phyloP scores from a whole-genome alignment of 768 basidiomycete genomes.

The Tricholoma bakamatsutake region DNA sequence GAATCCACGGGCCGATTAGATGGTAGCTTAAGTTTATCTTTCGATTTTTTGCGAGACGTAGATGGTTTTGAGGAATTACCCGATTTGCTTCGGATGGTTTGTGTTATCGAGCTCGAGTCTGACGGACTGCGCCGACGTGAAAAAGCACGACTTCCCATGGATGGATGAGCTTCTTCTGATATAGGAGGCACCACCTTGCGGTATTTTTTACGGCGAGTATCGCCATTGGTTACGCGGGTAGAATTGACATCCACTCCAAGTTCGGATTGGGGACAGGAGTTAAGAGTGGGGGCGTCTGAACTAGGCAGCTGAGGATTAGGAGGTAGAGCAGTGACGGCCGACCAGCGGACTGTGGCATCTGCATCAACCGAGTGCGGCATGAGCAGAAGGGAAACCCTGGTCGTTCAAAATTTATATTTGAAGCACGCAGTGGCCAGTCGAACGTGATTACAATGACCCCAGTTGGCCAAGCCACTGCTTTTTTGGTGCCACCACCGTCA shows the following conservation, averaged over 20 bases:
- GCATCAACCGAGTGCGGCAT: neutral
- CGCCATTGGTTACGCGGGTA: neutral
- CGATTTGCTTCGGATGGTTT: neutral
- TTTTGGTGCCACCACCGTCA: neutral
- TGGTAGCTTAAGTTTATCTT: neutral
- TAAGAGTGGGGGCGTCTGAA: neutral
- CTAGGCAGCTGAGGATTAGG: neutral
- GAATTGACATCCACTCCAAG: neutral
- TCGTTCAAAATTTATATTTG: neutral
- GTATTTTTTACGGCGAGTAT: neutral
- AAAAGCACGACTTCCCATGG: neutral
- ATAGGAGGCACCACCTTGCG: neutral
- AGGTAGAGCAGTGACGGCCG: neutral
- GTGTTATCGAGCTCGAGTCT: too few species aligned
- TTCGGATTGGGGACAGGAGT: neutral
- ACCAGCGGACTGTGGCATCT: neutral
- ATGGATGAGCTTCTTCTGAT: neutral
- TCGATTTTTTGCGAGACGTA: neutral
- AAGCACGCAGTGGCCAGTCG: neutral
- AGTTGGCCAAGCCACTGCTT: neutral
- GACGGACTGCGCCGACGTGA: neutral
- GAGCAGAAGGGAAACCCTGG: neutral
- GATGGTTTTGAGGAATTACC: neutral
- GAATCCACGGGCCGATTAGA: neutral
- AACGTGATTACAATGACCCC: neutral